Evolutionary conservation across 2,329 filamentous ascomycete species (phyloP).

Genomic region (Zymoseptoria passerinii): DNA sequence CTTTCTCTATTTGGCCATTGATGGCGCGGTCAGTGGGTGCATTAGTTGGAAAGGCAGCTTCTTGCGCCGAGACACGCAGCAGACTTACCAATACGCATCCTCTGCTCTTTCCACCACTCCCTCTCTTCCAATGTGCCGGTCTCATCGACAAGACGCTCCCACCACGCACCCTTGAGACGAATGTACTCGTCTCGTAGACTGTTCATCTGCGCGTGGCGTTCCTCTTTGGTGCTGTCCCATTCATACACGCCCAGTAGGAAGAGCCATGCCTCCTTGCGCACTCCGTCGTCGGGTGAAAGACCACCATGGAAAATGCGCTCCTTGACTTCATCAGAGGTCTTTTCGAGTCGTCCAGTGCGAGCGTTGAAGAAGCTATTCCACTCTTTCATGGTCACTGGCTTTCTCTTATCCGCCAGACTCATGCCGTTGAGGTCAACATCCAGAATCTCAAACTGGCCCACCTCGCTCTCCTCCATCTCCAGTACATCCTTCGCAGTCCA

Average conservation of each 20-base stretch:
- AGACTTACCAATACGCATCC: constrained; percentile 75
- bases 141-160: constrained; percentile 83
- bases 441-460: constrained; percentile 91
- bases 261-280: constrained; percentile 93
- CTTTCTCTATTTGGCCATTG: constrained; percentile 66
- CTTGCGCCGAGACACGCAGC: neutral
- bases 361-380: constrained; percentile 88
- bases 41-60: constrained; percentile 10
- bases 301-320: constrained; percentile 96
- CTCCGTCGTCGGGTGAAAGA: constrained; percentile 77
- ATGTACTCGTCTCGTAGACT: constrained; percentile 89
- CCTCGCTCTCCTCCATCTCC: constrained; percentile 86
- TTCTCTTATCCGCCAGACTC: constrained; percentile 67
- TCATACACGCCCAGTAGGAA: constrained; percentile 86
- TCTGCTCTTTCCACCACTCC: constrained; percentile 97
- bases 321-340: constrained; percentile 88
- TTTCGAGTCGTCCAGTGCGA: constrained; percentile 60
- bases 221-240: constrained; percentile 83
- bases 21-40: constrained; percentile 40
- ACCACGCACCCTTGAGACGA: constrained; percentile 88
- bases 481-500: constrained; percentile 91
- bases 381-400: constrained; percentile 69
- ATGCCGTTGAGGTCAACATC: constrained; percentile 67
- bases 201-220: constrained; percentile 73
- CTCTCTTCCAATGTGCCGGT: constrained; percentile 70